A percentile compares a stretch with the other conserved stretches of the same genome.
Conservation (phyloP, 1,139 yeast species). For the Suhomyces terraborum region DNA sequence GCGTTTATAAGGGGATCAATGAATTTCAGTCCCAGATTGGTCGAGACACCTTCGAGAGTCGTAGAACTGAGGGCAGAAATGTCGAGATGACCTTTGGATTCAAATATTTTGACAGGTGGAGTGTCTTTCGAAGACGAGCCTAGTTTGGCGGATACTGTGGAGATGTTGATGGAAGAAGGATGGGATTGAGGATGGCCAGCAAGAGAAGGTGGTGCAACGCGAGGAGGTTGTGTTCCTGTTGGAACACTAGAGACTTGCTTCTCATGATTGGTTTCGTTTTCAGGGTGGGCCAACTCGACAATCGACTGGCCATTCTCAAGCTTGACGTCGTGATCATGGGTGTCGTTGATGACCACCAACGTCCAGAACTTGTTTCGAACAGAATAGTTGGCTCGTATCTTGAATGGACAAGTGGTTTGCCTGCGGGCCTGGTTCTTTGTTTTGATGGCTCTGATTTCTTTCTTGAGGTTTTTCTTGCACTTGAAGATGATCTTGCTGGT, state of each 20-base stretch:
- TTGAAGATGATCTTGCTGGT: slow-evolving; percentile 67
- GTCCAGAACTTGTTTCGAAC: slow-evolving; percentile 59
- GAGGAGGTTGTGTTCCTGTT: not conserved
- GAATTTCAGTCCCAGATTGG: not conserved
- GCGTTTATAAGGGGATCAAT: not conserved
- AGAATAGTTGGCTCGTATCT: slow-evolving; percentile 68
- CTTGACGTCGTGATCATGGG: slow-evolving; percentile 42
- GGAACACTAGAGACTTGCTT: not conserved
- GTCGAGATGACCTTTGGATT: not conserved
- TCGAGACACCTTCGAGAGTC: not conserved
- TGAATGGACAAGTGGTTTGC: slow-evolving; percentile 59
- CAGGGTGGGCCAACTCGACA: not conserved
- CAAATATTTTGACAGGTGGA: not conserved
- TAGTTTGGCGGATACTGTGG: too few relatives aligned
- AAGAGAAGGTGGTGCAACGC: too few relatives aligned
- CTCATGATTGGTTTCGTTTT: not conserved
- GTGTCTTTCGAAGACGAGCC: not conserved
- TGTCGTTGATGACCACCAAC: slow-evolving; percentile 58
- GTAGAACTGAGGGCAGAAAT: not conserved
- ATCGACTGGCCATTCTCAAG: not conserved
- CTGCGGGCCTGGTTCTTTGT: slow-evolving; percentile 20
- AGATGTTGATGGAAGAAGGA: not conserved
- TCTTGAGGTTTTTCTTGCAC: slow-evolving; percentile 44
- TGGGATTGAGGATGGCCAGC: not conserved
- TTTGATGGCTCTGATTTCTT: slow-evolving; percentile 15